Evolutionary conservation across 2,329 filamentous ascomycete genomes (phyloP).

Genomic region (Aurifilum marmelostoma): DNA sequence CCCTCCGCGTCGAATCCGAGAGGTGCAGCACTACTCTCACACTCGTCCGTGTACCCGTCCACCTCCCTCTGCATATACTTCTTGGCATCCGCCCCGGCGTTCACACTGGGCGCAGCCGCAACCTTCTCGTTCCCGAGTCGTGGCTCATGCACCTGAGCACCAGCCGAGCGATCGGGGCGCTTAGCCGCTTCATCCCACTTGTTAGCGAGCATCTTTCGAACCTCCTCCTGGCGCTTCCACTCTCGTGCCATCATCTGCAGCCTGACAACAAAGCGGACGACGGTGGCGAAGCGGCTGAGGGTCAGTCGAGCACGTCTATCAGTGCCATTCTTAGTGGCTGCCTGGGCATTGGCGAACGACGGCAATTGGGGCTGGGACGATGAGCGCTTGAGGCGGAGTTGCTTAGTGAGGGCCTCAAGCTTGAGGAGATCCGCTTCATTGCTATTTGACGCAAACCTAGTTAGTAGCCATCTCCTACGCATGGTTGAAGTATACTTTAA

Average conservation of each 20-base stretch:
- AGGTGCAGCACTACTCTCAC: slow-evolving; percentile 17
- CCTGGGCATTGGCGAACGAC: slow-evolving; percentile 33
- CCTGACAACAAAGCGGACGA: slow-evolving; percentile 57
- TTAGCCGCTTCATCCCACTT: slow-evolving; percentile 43
- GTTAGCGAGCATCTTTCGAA: slow-evolving; percentile 51
- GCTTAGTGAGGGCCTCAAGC: slow-evolving; percentile 78
- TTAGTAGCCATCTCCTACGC: slow-evolving; percentile 12
- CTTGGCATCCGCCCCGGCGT: slow-evolving; percentile 5
- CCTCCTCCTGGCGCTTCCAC: slow-evolving; percentile 57
- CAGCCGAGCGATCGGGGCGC: not conserved
- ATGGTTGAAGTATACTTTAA: too few relatives aligned
- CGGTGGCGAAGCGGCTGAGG: slow-evolving; percentile 50
- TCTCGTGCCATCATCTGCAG: slow-evolving; percentile 50
- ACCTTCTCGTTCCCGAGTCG: slow-evolving; percentile 5
- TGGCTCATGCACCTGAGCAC: not conserved
- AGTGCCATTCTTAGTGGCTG: slow-evolving; percentile 22
- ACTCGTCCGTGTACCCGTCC: slow-evolving; percentile 13
- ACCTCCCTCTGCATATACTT: slow-evolving; percentile 6
- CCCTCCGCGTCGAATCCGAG: slow-evolving; percentile 15
- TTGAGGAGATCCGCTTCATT: slow-evolving; percentile 90
- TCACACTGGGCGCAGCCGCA: not conserved
- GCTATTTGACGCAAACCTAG: slow-evolving; percentile 52
- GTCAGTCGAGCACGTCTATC: slow-evolving; percentile 32
- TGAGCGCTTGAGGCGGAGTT: slow-evolving; percentile 44
- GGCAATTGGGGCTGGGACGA: slow-evolving; percentile 34